Percentiles rank a stretch among this genome's conserved stretches.
Evolutionary conservation across 805 yeast genomes (phyloP).

Genomic region (Lipomyces starkeyi): DNA sequence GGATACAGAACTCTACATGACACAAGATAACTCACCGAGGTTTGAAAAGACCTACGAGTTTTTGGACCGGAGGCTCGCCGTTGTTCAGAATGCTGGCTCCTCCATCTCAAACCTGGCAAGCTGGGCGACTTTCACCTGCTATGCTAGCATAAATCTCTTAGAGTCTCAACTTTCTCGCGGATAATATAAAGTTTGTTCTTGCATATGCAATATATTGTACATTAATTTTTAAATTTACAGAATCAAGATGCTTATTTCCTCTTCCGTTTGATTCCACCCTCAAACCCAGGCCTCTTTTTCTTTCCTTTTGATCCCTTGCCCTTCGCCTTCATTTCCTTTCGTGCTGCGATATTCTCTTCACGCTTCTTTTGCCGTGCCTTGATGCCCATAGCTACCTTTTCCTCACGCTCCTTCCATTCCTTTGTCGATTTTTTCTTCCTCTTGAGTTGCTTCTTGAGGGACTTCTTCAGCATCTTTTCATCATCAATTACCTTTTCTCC

Average conservation of each 20-base stretch:
- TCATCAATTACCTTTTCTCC: constrained; percentile 89
- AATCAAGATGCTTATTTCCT: constrained; percentile 25
- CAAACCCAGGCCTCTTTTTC: constrained; percentile 82
- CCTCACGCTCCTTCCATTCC: constrained; percentile 92
- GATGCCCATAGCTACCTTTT: constrained; percentile 74
- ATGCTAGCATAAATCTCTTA: constrained; percentile 67
- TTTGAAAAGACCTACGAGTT: constrained; percentile 66
- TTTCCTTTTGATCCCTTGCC: constrained; percentile 67
- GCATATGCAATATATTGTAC: not conserved
- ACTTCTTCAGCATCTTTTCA: constrained; percentile 83
- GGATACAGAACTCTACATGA: constrained; percentile 69
- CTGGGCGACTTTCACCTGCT: constrained; percentile 73
- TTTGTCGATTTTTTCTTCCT: constrained; percentile 82
- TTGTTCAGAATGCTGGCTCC: constrained; percentile 60
- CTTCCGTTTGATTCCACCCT: constrained; percentile 61
- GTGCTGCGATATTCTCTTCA: constrained; percentile 85
- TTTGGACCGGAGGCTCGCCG: constrained; percentile 63
- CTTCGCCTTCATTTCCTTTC: constrained; percentile 84
- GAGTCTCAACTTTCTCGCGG: constrained; percentile 65
- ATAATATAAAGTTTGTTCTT: not conserved
- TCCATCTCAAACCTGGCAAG: constrained; percentile 72
- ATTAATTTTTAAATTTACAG: constrained; percentile 16
- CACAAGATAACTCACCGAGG: constrained; percentile 67
- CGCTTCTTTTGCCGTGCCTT: constrained; percentile 82
- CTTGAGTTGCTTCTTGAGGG: constrained; percentile 81